These are phyloP conservation scores for Apiotrichum gamsii DNA, from an alignment of 1,284 basidiomycete genomes.

Conservation along the genomic window DNA sequence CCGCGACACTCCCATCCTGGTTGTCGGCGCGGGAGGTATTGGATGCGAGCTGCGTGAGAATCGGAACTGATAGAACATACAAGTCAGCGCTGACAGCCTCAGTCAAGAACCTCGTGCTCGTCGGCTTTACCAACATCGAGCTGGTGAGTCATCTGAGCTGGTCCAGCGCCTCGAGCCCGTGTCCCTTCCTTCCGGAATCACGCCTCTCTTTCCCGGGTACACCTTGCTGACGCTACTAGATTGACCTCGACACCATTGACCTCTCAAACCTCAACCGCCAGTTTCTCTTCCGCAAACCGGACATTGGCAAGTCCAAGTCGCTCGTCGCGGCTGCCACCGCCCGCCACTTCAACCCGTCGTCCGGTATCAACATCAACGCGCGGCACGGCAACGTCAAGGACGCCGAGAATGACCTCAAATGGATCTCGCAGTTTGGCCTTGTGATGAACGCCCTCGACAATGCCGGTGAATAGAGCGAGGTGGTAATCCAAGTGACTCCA, in stretches of 20 bases:
- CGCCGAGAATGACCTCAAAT: constrained; percentile 77
- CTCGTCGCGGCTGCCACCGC: constrained; percentile 87
- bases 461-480: constrained; percentile 56
- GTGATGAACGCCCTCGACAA: constrained; percentile 97
- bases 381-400: constrained; percentile 97
- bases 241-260: constrained; percentile 98
- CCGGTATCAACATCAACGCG: constrained; percentile 68
- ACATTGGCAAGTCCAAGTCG: constrained; percentile 94
- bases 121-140: constrained; percentile 88
- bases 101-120: constrained; percentile 95
- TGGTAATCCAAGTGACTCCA: not conserved
- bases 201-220: not conserved
- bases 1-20: constrained; percentile 63
- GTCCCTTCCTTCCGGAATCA: constrained; percentile 5
- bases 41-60: constrained; percentile 90
- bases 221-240: constrained; percentile 43
- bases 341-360: constrained; percentile 74
- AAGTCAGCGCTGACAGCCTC: constrained; percentile 1
- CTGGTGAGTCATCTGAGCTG: constrained; percentile 46
- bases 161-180: not conserved
- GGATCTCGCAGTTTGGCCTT: constrained; percentile 85
- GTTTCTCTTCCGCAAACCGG: constrained; percentile 95
- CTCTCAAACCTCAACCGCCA: constrained; percentile 96
- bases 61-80: not conserved
- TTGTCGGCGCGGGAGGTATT: constrained; percentile 96